Base-by-base conservation (phyloP, 139 green algal genomes). In the Protoeuglena noctilucae region DNA sequence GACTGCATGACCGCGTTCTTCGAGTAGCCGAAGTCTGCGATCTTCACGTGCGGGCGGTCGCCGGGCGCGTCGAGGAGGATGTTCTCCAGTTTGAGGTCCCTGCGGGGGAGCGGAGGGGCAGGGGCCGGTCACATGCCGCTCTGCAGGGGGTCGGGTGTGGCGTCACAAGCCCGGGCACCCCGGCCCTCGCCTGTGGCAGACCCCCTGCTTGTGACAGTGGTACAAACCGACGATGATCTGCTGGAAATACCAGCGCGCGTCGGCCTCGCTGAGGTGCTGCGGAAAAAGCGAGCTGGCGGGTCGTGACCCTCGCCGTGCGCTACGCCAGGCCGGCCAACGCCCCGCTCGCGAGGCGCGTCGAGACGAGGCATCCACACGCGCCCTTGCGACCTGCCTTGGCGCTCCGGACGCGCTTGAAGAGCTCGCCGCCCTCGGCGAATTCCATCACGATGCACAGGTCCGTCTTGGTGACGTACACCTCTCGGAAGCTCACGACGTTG, bases 361-460 rank as follows among this genome's bases (percentile, higher is more conserved):
- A n/a, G n/a, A n/a, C n/a, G n/a, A n/a, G n/a, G n/a, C n/a, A n/a
- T n/a, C n/a, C n/a, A n/a, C n/a, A n/a, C n/a, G n/a, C n/a, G n/a
- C n/a, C n/a, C n/a, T n/a, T n/a, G n/a, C 9, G 34, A 43, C 7
- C 34, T 12, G 34, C 34, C 12, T 43, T 53, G 7, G 47, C 47
- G 24, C 24, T 46, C 40, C 56, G 34, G 26, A 40, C 34, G 34
- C 66, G 40, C 18, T 26, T 23, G 29, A 62, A 46, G 19, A 68
- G 18, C 24, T 75, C 61, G 16, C 74, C 56, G 41, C 41, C 34
- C 14, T 40, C 54, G 43, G 56, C 41, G 53, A 69, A 81, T 47
- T 82, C 74, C 71, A 81, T 82, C 7, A 69, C 67, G 22, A 82
- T 75, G 9, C 52, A 66, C 30, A 82, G 48, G 53, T 78, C 58